Conservation (phyloP, 163 green algal species). For the Volvox carteri region DNA sequence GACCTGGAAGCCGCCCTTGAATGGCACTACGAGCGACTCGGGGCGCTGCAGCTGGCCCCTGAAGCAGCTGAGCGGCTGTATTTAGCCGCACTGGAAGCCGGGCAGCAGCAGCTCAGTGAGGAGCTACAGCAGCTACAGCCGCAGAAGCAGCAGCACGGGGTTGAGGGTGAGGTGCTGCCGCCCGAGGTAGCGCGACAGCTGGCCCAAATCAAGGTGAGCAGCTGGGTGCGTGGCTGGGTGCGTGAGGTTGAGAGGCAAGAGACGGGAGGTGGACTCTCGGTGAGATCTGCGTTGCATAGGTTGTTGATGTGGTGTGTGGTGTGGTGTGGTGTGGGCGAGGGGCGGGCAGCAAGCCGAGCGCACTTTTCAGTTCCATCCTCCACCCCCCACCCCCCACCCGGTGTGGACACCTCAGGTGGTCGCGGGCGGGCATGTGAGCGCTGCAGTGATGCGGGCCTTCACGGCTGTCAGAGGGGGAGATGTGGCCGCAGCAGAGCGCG, state of each 20-base stretch:
- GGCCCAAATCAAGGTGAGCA: constrained; percentile 39
- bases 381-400: too few relatives aligned
- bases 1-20: constrained; percentile 78
- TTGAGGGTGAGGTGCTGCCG: background rate
- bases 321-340: background rate
- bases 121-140: constrained; percentile 46
- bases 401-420: constrained; percentile 34
- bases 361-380: too few relatives aligned
- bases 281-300: too few relatives aligned
- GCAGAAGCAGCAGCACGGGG: background rate
- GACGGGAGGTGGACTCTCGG: background rate
- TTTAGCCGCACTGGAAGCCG: constrained; percentile 50
- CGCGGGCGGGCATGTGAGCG: background rate
- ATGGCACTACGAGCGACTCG: constrained; percentile 70
- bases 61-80: constrained; percentile 48
- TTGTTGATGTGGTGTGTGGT: background rate
- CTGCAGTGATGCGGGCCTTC: constrained; percentile 28
- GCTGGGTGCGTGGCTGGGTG: background rate
- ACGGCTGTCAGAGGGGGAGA: constrained; percentile 30
- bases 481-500: constrained; percentile 30
- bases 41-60: background rate
- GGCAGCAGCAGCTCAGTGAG: constrained; percentile 36
- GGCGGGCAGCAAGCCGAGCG: too few relatives aligned
- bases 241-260: background rate
- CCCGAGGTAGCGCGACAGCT: constrained; percentile 25